These are phyloP conservation scores for Calocybe indica DNA, from an alignment of 768 basidiomycete genomes.

Conservation along the genomic window DNA sequence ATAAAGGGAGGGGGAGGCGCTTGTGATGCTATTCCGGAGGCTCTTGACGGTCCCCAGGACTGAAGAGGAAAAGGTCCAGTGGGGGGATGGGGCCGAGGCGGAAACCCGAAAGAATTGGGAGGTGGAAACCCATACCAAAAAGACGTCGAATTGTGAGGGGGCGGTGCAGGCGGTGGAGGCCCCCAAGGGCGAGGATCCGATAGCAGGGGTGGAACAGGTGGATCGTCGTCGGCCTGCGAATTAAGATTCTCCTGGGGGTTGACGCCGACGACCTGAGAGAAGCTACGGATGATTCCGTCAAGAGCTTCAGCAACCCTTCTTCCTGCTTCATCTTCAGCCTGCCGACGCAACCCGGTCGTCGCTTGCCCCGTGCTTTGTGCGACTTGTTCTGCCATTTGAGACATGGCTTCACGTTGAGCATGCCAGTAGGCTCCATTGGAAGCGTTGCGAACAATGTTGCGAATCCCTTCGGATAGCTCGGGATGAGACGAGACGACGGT, in stretches of 20 bases:
- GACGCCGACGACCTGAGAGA: conserved; percentile 29
- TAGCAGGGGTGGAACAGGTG: conserved; percentile 4
- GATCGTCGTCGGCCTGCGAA: neutral
- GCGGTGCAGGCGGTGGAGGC: neutral
- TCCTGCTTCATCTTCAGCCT: conserved; percentile 61
- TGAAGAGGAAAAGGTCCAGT: neutral
- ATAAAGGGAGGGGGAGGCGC: too few species aligned
- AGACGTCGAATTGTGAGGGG: conserved; percentile 7
- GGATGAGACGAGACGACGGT: conserved; percentile 59
- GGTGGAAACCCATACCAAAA: conserved; percentile 11
- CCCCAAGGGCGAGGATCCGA: neutral
- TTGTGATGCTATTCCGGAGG: too few species aligned
- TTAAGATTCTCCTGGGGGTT: neutral
- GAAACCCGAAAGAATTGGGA: neutral
- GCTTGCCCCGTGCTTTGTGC: conserved; percentile 38
- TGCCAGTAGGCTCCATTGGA: conserved; percentile 66
- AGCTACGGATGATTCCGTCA: conserved; percentile 47
- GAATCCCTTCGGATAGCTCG: conserved; percentile 63
- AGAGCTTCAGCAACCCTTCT: conserved; percentile 58
- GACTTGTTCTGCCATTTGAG: conserved; percentile 50
- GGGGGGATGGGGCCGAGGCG: neutral
- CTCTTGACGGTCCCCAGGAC: neutral
- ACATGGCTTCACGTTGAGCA: conserved; percentile 52
- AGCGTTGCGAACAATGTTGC: conserved; percentile 57
- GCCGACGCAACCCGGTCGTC: conserved; percentile 39